These are phyloP conservation scores for Spathaspora gorwiae DNA, from an alignment of 805 yeast genomes.

Conservation along the genomic window DNA sequence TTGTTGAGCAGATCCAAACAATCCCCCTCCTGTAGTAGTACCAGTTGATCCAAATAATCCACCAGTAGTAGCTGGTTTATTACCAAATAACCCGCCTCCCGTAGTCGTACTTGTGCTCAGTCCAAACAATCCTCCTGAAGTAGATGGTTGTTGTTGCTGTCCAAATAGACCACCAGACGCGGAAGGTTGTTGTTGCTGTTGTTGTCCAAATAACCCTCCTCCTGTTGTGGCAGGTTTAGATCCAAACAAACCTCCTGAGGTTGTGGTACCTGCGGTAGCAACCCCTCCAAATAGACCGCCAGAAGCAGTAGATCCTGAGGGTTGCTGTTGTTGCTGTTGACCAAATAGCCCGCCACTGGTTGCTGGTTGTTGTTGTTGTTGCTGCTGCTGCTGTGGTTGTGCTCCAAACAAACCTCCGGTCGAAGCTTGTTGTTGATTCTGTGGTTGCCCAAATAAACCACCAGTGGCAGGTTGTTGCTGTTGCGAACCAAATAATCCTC, in stretches of 20 bases:
- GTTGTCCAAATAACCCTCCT: slow-evolving; percentile 22
- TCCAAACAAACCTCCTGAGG: slow-evolving; percentile 23
- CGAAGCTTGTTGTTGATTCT: slow-evolving; percentile 4
- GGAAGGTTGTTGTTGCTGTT: slow-evolving; percentile 15
- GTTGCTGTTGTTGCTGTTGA: slow-evolving; percentile 8
- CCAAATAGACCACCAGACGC: slow-evolving; percentile 22
- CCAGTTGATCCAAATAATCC: slow-evolving; percentile 14
- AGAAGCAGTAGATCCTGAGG: not conserved
- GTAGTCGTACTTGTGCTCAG: slow-evolving; percentile 7
- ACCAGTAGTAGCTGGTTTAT: slow-evolving; percentile 11
- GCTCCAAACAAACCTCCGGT: slow-evolving; percentile 6
- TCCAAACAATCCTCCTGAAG: slow-evolving; percentile 20
- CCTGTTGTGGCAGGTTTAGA: slow-evolving; percentile 9
- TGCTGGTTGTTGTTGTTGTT: slow-evolving; percentile 2
- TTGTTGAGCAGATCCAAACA: slow-evolving; percentile 8
- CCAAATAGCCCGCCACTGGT: slow-evolving; percentile 20
- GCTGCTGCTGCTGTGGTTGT: slow-evolving; percentile 7
- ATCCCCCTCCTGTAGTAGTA: slow-evolving; percentile 8
- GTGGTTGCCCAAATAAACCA: slow-evolving; percentile 19
- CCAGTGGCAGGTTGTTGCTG: slow-evolving; percentile 8
- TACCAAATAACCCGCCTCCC: slow-evolving; percentile 23
- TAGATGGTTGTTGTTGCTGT: slow-evolving; percentile 6
- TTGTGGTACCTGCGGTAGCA: slow-evolving; percentile 8
- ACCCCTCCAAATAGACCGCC: slow-evolving; percentile 11
- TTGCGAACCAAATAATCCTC: slow-evolving; percentile 6